phyloP scores from a whole-genome alignment of 169 alveolate genomes.

The Condylostoma magnum region DNA sequence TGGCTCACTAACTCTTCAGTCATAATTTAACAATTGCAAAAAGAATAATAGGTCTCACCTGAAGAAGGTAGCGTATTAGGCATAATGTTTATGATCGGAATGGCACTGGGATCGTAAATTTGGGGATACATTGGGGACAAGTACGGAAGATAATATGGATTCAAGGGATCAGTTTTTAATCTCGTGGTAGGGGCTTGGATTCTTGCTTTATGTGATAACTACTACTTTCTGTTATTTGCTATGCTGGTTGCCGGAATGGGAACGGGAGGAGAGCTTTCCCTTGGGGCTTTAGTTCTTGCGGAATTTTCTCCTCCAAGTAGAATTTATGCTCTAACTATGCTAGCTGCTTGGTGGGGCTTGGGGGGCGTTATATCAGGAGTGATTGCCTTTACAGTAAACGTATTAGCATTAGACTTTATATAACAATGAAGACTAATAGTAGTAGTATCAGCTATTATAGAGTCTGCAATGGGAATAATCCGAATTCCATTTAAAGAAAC shows the following conservation, averaged over 20 bases:
- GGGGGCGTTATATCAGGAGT: background rate
- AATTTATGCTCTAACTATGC: background rate
- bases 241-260: background rate
- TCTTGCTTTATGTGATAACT: background rate
- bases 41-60: background rate
- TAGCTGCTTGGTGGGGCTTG: constrained; percentile 13
- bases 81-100: background rate
- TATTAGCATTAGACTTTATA: background rate
- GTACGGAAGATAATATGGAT: background rate
- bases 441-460: background rate
- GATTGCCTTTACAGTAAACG: background rate
- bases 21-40: background rate
- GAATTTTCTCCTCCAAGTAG: constrained; percentile 23
- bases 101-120: background rate
- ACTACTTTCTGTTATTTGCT: background rate
- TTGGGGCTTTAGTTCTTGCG: constrained; percentile 10
- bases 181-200: background rate
- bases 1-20: background rate
- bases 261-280: constrained; percentile 12
- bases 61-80: background rate
- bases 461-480: background rate
- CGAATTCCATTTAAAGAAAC: constrained; percentile 7
- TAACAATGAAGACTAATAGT: constrained; percentile 5
- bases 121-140: constrained; percentile 29
- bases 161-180: background rate